These are phyloP conservation scores for Brassica napus DNA, from an alignment of 345 rosid genomes.

Conservation along the genomic window DNA sequence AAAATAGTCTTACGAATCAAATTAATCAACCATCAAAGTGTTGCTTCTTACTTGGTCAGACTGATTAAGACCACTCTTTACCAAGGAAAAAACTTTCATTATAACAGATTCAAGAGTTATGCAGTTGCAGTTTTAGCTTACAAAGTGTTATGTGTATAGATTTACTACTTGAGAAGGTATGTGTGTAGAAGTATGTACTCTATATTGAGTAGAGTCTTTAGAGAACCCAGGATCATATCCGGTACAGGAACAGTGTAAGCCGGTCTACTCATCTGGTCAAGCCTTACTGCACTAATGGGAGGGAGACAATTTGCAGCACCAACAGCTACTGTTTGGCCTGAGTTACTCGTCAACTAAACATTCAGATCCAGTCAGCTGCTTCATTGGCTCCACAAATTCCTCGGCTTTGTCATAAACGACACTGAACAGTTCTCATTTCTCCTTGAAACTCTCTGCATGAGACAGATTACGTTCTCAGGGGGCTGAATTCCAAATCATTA, in stretches of 20 bases:
- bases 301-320: slow-evolving; percentile 54
- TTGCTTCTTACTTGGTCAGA: slow-evolving; percentile 11
- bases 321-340: slow-evolving; percentile 40
- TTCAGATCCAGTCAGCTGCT: slow-evolving; percentile 85
- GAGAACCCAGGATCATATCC: slow-evolving; percentile 82
- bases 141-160: background rate
- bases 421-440: slow-evolving; percentile 83
- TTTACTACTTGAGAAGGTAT: background rate
- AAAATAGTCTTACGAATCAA: background rate
- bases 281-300: slow-evolving; percentile 83
- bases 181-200: slow-evolving; percentile 9
- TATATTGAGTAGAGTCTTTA: slow-evolving; percentile 82
- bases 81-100: background rate
- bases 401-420: slow-evolving; percentile 94
- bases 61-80: background rate
- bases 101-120: background rate
- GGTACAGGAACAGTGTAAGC: slow-evolving; percentile 61
- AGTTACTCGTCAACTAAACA: slow-evolving; percentile 78
- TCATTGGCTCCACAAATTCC: slow-evolving; percentile 89
- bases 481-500: no score
- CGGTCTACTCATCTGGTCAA: slow-evolving; percentile 98
- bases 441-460: slow-evolving; percentile 65
- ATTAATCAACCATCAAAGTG: background rate
- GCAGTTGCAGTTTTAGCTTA: background rate
- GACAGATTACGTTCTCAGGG: background rate